Evolutionary conservation across 352 stramenopile species (phyloP).

Genomic region (Halophytophthora polymorphica): DNA sequence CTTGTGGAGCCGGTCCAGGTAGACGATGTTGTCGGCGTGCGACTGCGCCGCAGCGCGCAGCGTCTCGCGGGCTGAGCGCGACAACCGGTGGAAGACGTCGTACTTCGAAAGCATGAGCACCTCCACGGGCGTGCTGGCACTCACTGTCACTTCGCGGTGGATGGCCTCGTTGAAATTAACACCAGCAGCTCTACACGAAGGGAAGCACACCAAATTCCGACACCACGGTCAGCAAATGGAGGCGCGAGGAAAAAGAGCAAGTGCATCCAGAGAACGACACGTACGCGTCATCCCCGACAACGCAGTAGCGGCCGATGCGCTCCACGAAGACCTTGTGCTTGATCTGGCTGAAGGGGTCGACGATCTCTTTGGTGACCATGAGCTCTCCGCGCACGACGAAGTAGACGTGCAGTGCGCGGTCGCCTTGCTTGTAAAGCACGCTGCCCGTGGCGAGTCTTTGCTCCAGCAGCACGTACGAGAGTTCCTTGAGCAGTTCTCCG

Average conservation of each 20-base stretch:
- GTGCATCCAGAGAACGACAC: slow-evolving; percentile 9
- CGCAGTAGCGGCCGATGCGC: slow-evolving; percentile 51
- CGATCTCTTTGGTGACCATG: slow-evolving; percentile 47
- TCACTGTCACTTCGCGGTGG: slow-evolving; percentile 60
- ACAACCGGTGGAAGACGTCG: slow-evolving; percentile 74
- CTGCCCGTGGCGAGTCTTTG: slow-evolving; percentile 45
- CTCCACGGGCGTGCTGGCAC: slow-evolving; percentile 63
- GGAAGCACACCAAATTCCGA: background rate
- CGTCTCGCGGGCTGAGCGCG: slow-evolving; percentile 48
- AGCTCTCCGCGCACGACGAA: slow-evolving; percentile 72
- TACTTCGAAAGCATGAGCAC: slow-evolving; percentile 74
- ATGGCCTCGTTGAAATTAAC: slow-evolving; percentile 65
- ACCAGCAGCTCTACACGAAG: slow-evolving; percentile 42
- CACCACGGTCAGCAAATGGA: background rate
- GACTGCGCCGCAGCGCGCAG: slow-evolving; percentile 40
- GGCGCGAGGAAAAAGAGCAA: background rate
- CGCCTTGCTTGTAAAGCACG: slow-evolving; percentile 54
- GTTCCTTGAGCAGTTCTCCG: slow-evolving; percentile 58
- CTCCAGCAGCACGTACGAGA: slow-evolving; percentile 71
- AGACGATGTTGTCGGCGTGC: slow-evolving; percentile 51
- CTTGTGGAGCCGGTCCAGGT: slow-evolving; percentile 71
- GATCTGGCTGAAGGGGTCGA: slow-evolving; percentile 28
- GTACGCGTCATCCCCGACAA: slow-evolving; percentile 73
- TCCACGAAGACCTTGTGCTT: slow-evolving; percentile 50
- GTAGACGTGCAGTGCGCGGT: slow-evolving; percentile 62